These are phyloP conservation scores for Vigna mungo DNA, from an alignment of 306 rosid genomes.

Conservation along the genomic window DNA sequence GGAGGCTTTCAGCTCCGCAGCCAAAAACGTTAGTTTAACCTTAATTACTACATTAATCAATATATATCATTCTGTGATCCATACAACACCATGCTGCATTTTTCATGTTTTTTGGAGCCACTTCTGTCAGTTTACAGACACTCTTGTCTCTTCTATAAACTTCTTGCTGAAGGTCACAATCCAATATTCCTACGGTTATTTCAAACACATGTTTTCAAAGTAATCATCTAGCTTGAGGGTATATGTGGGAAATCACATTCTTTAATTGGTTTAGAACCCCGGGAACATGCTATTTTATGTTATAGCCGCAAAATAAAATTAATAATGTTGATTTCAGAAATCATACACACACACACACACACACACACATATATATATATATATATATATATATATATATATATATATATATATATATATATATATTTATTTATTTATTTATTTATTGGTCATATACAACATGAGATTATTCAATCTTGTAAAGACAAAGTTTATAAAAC, in stretches of 20 bases:
- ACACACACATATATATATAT: no score
- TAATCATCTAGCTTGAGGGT: neutral
- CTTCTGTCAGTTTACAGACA: conserved; percentile 1
- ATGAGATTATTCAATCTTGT: neutral
- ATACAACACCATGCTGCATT: neutral
- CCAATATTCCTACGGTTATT: neutral
- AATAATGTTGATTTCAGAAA: neutral
- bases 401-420: no score
- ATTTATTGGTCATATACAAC: no score
- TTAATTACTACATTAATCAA: neutral
- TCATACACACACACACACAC: no score
- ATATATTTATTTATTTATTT: no score
- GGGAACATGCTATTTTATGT: neutral
- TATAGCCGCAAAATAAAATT: neutral
- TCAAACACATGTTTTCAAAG: neutral
- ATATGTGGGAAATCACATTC: neutral
- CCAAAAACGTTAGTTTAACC: conserved; percentile 81
- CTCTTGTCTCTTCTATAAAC: conserved; percentile 30
- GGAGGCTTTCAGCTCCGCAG: conserved; percentile 97
- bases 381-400: no score
- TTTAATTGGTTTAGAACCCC: neutral
- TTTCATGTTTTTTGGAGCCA: neutral
- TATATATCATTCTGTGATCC: neutral
- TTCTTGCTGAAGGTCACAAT: neutral
- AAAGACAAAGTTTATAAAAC: neutral